Evolutionary conservation across 306 rosid species (phyloP).

Genomic region (Trifolium pratense): DNA sequence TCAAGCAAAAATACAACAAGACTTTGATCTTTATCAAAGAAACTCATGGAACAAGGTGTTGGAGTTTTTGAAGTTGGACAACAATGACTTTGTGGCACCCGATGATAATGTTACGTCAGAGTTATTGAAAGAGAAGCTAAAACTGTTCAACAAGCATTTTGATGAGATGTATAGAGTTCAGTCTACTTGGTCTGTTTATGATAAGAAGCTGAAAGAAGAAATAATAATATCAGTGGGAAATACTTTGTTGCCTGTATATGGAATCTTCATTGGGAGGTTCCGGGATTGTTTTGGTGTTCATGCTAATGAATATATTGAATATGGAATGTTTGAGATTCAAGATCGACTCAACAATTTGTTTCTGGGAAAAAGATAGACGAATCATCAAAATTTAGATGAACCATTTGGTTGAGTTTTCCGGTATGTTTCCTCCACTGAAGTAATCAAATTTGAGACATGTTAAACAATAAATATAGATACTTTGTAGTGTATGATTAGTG

Average conservation of each 20-base stretch:
- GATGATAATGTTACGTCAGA: neutral
- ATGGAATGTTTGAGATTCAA: conserved; percentile 23
- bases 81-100: neutral
- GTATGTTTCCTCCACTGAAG: too few species aligned
- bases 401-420: neutral
- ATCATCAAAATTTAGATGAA: neutral
- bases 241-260: neutral
- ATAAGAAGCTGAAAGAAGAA: neutral
- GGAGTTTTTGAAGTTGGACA: conserved; percentile 59
- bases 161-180: conserved; percentile 20
- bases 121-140: conserved; percentile 23
- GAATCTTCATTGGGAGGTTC: conserved; percentile 12
- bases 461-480: too few species aligned
- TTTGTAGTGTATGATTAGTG: too few species aligned
- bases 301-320: neutral
- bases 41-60: conserved; percentile 67
- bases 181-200: conserved; percentile 2
- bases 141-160: conserved; percentile 18
- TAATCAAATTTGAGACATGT: too few species aligned
- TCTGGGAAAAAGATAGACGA: neutral
- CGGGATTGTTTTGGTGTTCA: neutral
- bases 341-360: conserved; percentile 30
- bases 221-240: neutral
- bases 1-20: conserved; percentile 49
- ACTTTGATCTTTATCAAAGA: conserved; percentile 26